Evolutionary conservation across 1,284 basidiomycete genomes (phyloP).

Genomic region (Pyrrhoderma noxium): DNA sequence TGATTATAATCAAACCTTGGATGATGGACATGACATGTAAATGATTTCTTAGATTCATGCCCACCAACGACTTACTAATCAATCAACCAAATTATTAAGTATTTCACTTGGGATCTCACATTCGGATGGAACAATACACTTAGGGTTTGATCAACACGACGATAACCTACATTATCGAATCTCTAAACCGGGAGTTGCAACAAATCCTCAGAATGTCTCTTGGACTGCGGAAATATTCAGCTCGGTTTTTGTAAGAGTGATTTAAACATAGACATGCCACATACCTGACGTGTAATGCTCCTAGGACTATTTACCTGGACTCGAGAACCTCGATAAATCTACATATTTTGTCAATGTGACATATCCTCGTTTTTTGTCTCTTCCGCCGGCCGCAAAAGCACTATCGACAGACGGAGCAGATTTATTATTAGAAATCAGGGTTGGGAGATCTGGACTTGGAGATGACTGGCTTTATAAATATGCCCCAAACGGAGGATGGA

Average conservation of each 20-base stretch:
- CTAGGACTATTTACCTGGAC: conserved; percentile 35
- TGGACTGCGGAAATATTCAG: conserved; percentile 29
- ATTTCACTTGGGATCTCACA: conserved; percentile 37
- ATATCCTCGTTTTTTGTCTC: conserved; percentile 34
- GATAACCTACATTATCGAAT: conserved; percentile 34
- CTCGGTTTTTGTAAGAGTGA: conserved; percentile 15
- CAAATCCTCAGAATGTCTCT: conserved; percentile 23
- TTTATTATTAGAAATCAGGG: conserved; percentile 34
- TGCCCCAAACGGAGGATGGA: conserved; percentile 28
- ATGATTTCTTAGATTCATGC: too few species aligned
- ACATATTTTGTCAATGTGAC: conserved; percentile 34
- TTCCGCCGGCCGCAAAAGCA: conserved; percentile 20
- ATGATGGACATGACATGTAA: conserved; percentile 38
- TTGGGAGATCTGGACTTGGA: conserved; percentile 36
- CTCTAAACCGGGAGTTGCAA: conserved; percentile 29
- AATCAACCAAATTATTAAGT: too few species aligned
- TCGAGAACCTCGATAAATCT: conserved; percentile 30
- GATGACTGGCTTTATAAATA: conserved; percentile 39
- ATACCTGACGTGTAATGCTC: too few species aligned
- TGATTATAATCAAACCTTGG: conserved; percentile 36
- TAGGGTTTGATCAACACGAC: conserved; percentile 39
- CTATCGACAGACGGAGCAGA: conserved; percentile 21
- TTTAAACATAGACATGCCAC: too few species aligned
- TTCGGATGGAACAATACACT: conserved; percentile 35
- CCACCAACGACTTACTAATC: too few species aligned